Percentiles rank a stretch among this genome's conserved stretches.
Conservation (phyloP, 2,329 filamentous ascomycete genomes). For the Pestalotiopsis sp. region DNA sequence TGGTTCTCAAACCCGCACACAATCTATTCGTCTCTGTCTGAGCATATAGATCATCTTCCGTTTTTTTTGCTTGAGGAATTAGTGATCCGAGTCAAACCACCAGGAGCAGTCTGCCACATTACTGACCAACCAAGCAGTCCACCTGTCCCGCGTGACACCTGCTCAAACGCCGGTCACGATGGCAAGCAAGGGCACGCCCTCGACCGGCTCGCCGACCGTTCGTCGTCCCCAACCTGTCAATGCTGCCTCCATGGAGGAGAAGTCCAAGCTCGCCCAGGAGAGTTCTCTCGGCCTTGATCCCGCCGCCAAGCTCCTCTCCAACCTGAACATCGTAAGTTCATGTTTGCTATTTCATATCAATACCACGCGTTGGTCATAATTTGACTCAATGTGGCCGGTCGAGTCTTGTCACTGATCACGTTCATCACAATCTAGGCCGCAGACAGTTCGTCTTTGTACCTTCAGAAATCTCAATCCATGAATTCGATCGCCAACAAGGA, state of each 20-base stretch:
- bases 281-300: conserved; percentile 31
- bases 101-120: conserved; percentile 2
- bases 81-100: conserved; percentile 14
- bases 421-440: no score
- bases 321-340: not conserved
- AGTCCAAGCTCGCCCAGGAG: conserved; percentile 38
- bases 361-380: not conserved
- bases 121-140: not conserved
- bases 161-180: conserved; percentile 29
- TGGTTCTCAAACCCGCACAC: conserved; percentile 22
- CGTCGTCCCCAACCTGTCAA: conserved; percentile 34
- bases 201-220: conserved; percentile 42
- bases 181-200: conserved; percentile 36
- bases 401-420: no score
- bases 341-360: not conserved
- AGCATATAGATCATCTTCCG: conserved; percentile 28
- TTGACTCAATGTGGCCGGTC: not conserved
- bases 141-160: conserved; percentile 11
- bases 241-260: conserved; percentile 35
- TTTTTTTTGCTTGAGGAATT: conserved; percentile 26
- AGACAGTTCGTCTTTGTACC: no score
- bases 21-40: conserved; percentile 30
- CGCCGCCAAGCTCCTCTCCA: conserved; percentile 19
- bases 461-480: no score
- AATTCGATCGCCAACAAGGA: no score